Percentiles rank a stretch among this genome's conserved stretches.
Evolutionary conservation across 1,284 basidiomycete species (phyloP).

Genomic region (Tranzscheliella williamsii): DNA sequence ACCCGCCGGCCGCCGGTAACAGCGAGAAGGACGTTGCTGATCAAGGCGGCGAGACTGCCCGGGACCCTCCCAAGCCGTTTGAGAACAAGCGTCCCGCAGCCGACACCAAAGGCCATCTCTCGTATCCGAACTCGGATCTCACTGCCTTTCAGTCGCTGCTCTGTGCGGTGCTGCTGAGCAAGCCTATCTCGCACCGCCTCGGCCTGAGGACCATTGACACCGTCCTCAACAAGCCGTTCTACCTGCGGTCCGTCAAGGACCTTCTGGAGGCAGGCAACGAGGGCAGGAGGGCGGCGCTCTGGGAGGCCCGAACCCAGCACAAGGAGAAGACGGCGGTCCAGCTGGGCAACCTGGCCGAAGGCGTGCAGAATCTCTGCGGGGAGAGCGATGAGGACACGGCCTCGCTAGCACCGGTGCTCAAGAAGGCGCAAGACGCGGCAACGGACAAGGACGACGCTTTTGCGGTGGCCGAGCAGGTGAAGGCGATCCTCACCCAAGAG

Average conservation of each 20-base stretch:
- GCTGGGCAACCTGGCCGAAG: slow-evolving; percentile 34
- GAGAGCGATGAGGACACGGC: slow-evolving; percentile 2
- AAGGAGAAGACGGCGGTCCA: slow-evolving; percentile 47
- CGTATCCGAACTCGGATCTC: slow-evolving; percentile 34
- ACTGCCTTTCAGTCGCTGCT: slow-evolving; percentile 37
- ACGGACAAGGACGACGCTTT: slow-evolving; percentile 6
- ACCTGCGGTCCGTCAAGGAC: slow-evolving; percentile 20
- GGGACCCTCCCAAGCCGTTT: slow-evolving; percentile 13
- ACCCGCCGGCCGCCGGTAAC: slow-evolving; percentile 10
- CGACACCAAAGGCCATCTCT: slow-evolving; percentile 7
- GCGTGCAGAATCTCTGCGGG: slow-evolving; percentile 10
- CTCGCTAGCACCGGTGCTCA: slow-evolving; percentile 14
- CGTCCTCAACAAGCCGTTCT: slow-evolving; percentile 37
- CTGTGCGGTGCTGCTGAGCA: slow-evolving; percentile 34
- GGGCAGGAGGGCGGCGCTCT: slow-evolving; percentile 31
- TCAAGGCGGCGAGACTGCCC: slow-evolving; percentile 17
- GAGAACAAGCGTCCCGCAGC: slow-evolving; percentile 14
- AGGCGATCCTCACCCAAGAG: slow-evolving; percentile 13
- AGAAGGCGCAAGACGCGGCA: slow-evolving; percentile 11
- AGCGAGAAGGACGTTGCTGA: slow-evolving; percentile 23
- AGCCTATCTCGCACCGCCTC: slow-evolving; percentile 41
- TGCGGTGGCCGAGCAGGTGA: slow-evolving; percentile 18
- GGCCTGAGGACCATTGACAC: slow-evolving; percentile 37
- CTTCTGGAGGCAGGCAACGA: slow-evolving; percentile 33
- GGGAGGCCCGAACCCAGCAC: slow-evolving; percentile 44